These are phyloP conservation scores for Penicillium egyptiacum DNA, from an alignment of 495 filamentous ascomycete species.

Conservation along the genomic window DNA sequence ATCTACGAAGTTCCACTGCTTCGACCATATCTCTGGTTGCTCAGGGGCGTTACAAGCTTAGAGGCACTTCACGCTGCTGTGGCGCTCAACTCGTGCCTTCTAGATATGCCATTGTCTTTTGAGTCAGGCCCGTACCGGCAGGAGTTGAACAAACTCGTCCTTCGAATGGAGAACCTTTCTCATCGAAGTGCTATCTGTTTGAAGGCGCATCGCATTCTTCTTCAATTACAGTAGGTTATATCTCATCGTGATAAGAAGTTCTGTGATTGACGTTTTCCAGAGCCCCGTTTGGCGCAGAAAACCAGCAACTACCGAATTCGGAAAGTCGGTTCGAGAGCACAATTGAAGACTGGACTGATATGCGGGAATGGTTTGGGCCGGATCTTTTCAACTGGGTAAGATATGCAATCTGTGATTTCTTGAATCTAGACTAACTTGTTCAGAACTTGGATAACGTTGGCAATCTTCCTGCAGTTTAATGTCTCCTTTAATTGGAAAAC, in stretches of 20 bases:
- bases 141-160: not conserved
- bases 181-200: conserved; percentile 15
- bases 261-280: not conserved
- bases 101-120: not conserved
- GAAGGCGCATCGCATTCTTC: conserved; percentile 12
- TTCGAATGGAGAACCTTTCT: conserved; percentile 8
- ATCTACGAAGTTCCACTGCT: conserved; percentile 21
- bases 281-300: not conserved
- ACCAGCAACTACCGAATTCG: not conserved
- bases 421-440: not conserved
- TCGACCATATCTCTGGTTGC: conserved; percentile 17
- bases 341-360: conserved; percentile 12
- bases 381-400: conserved; percentile 12
- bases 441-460: not conserved
- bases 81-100: conserved; percentile 22
- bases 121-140: not conserved
- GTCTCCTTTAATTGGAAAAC: not conserved
- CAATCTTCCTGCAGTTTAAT: not conserved
- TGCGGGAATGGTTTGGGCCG: conserved; percentile 8
- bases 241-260: not conserved
- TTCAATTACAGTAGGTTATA: conserved; percentile 16
- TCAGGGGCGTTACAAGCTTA: conserved; percentile 21
- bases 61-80: conserved; percentile 23
- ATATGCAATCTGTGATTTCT: not conserved
- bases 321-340: not conserved